Conservation (phyloP, 768 basidiomycete species). For the Rhodotorula graminis region DNA sequence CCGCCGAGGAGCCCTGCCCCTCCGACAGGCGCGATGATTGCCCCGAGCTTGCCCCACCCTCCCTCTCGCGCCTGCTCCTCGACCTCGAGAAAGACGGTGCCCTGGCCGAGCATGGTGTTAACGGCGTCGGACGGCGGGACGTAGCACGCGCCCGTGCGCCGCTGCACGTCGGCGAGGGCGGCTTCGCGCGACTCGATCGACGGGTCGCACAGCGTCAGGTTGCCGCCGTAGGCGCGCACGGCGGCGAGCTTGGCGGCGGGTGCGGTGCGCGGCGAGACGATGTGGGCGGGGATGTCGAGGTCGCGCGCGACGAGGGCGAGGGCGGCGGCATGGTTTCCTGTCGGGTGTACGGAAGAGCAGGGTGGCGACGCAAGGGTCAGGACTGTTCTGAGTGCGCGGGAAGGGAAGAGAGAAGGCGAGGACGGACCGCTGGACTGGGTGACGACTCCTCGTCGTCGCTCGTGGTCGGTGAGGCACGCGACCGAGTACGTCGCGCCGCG, state of each 20-base stretch:
- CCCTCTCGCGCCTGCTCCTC: slow-evolving; percentile 34
- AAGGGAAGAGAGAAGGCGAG: neutral
- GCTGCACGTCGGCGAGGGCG: slow-evolving; percentile 37
- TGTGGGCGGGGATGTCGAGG: slow-evolving; percentile 40
- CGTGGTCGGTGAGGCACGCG: slow-evolving; percentile 35
- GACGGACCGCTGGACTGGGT: slow-evolving; percentile 44
- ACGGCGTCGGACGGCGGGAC: slow-evolving; percentile 44
- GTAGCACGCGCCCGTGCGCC: slow-evolving; percentile 38
- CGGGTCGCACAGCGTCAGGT: slow-evolving; percentile 41
- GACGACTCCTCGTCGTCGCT: slow-evolving; percentile 37
- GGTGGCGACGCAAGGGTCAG: too few species aligned
- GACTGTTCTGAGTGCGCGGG: too few species aligned
- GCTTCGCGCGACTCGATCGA: slow-evolving; percentile 41
- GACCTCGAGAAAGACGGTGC: slow-evolving; percentile 42
- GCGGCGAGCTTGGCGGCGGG: slow-evolving; percentile 43
- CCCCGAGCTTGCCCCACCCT: slow-evolving; percentile 11
- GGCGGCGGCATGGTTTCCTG: slow-evolving; percentile 45
- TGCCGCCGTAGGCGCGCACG: slow-evolving; percentile 38
- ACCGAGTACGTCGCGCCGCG: slow-evolving; percentile 42
- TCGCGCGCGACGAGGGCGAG: slow-evolving; percentile 41
- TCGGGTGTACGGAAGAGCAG: too few species aligned
- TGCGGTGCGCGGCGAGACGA: slow-evolving; percentile 44
- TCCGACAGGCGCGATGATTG: slow-evolving; percentile 40
- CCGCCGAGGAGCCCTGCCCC: slow-evolving; percentile 43
- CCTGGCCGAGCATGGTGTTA: slow-evolving; percentile 44